A percentile compares a stretch with the other conserved stretches of the same genome.
phyloP scores from a whole-genome alignment of 2,329 filamentous ascomycete species.

The Colletotrichum phormii region DNA sequence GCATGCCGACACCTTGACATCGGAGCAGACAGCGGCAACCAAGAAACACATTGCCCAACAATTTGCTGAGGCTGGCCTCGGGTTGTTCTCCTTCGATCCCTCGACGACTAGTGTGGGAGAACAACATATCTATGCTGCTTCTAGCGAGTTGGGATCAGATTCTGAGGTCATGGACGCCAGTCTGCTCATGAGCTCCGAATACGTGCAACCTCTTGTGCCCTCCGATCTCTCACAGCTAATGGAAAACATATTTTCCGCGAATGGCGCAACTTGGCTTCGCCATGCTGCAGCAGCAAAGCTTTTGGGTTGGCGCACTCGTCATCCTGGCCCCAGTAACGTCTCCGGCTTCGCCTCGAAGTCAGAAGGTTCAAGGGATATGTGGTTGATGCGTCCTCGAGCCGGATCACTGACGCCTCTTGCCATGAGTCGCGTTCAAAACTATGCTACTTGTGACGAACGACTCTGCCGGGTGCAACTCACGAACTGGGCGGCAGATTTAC shows the following conservation, averaged over 20 bases:
- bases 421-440: conserved; percentile 9
- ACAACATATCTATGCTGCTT: conserved; percentile 77
- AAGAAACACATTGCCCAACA: conserved; percentile 71
- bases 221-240: conserved; percentile 81
- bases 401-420: not conserved
- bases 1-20: conserved; percentile 76
- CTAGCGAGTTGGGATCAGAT: conserved; percentile 78
- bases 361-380: conserved; percentile 57
- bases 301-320: conserved; percentile 70
- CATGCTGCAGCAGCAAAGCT: conserved; percentile 87
- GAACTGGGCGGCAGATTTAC: conserved; percentile 85
- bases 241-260: conserved; percentile 79
- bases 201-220: conserved; percentile 80
- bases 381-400: conserved; percentile 41
- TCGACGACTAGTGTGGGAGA: conserved; percentile 42
- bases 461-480: conserved; percentile 71
- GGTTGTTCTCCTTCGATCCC: conserved; percentile 74
- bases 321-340: conserved; percentile 37
- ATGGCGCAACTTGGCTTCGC: conserved; percentile 84
- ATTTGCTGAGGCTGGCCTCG: conserved; percentile 68
- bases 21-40: conserved; percentile 65
- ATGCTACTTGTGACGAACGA: conserved; percentile 47
- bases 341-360: not conserved
- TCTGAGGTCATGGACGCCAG: conserved; percentile 91
- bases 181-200: conserved; percentile 91